These are phyloP conservation scores for Vanrija sp. DNA, from an alignment of 1,284 basidiomycete species.

Conservation along the genomic window DNA sequence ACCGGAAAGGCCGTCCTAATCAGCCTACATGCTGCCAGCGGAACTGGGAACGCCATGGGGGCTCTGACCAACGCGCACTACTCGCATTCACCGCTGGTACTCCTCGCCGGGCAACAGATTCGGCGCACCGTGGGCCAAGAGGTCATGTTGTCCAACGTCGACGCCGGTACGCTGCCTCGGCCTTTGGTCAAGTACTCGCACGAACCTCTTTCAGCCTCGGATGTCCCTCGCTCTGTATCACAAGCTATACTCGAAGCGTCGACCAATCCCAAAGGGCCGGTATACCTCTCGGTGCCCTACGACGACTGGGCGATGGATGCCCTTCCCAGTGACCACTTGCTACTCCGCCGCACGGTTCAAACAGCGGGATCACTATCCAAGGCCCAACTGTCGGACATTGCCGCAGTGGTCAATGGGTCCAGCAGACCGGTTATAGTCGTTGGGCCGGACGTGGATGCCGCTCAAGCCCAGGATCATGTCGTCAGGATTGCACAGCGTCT, in stretches of 20 bases:
- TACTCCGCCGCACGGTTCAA: background rate
- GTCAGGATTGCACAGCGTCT: constrained; percentile 6
- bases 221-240: constrained; percentile 9
- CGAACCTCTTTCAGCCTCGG: constrained; percentile 7
- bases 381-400: background rate
- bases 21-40: constrained; percentile 10
- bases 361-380: background rate
- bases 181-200: constrained; percentile 8
- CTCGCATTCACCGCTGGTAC: constrained; percentile 12
- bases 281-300: constrained; percentile 10
- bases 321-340: constrained; percentile 2
- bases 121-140: constrained; percentile 13
- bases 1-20: constrained; percentile 4
- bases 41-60: constrained; percentile 15
- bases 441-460: constrained; percentile 11
- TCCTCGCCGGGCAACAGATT: constrained; percentile 15
- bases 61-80: constrained; percentile 11
- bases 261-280: constrained; percentile 3
- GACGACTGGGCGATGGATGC: constrained; percentile 9
- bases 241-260: constrained; percentile 8
- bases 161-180: constrained; percentile 2
- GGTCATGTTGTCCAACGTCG: constrained; percentile 14
- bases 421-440: constrained; percentile 6
- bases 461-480: background rate
- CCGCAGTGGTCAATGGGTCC: background rate